phyloP scores from a whole-genome alignment of 805 yeast species.

The Peterozyma xylosa region DNA sequence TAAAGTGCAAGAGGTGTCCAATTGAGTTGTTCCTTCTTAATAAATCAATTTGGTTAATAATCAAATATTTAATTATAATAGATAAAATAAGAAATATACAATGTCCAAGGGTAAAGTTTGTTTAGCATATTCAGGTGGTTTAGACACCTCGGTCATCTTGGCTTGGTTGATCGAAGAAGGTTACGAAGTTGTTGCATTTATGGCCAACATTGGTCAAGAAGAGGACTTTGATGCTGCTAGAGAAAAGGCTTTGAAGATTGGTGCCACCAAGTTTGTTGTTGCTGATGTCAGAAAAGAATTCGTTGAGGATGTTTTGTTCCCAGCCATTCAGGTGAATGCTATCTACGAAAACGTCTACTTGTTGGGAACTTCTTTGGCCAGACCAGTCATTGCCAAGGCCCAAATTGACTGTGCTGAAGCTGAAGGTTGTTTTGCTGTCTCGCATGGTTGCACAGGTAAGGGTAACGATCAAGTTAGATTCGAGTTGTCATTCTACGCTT shows the following conservation, averaged over 20 bases:
- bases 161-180: conserved; percentile 99
- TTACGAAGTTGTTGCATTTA: conserved; percentile 95
- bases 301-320: conserved; percentile 86
- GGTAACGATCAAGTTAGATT: conserved; percentile 99
- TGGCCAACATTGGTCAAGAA: conserved; percentile 99
- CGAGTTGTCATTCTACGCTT: conserved; percentile 93
- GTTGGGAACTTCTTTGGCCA: conserved; percentile 95
- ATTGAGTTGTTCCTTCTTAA: no score
- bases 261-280: conserved; percentile 91
- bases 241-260: conserved; percentile 91
- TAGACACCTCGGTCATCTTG: conserved; percentile 94
- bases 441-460: conserved; percentile 99
- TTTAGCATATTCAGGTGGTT: conserved; percentile 98
- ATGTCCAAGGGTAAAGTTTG: conserved; percentile 99
- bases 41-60: no score
- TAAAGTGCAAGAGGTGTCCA: no score
- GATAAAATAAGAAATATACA: conserved; percentile 4
- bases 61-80: no score
- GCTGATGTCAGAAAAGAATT: conserved; percentile 95
- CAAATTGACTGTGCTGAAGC: conserved; percentile 95
- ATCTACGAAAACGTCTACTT: conserved; percentile 96
- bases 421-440: conserved; percentile 97
- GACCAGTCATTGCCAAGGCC: conserved; percentile 98
- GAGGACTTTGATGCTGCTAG: conserved; percentile 98
- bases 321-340: conserved; percentile 97